These are phyloP conservation scores for Pichia sp. DNA, from an alignment of 1,139 yeast genomes.

Conservation along the genomic window DNA sequence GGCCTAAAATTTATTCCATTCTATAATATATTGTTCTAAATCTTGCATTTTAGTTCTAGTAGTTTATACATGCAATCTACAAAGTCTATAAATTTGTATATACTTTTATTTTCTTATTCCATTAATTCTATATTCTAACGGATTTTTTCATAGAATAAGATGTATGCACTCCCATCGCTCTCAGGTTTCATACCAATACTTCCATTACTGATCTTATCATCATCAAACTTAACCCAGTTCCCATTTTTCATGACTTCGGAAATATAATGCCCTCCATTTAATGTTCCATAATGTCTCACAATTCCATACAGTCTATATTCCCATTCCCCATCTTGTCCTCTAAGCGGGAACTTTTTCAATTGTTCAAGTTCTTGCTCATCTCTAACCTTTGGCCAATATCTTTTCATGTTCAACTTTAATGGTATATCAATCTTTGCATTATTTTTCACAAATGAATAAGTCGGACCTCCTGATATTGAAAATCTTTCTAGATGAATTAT, in stretches of 20 bases:
- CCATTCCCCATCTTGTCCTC: conserved; percentile 68
- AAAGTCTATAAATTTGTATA: neutral
- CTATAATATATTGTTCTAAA: neutral
- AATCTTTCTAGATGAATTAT: conserved; percentile 76
- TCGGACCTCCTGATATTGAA: conserved; percentile 12
- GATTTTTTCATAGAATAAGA: conserved; percentile 57
- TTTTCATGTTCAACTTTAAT: conserved; percentile 55
- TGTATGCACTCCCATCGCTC: conserved; percentile 56
- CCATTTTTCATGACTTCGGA: conserved; percentile 50
- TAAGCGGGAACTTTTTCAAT: conserved; percentile 49
- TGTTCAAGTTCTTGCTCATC: conserved; percentile 39
- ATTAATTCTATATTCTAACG: neutral
- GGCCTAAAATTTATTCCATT: too few species aligned
- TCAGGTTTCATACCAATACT: conserved; percentile 21
- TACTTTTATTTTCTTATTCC: too few species aligned
- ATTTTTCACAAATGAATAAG: conserved; percentile 15
- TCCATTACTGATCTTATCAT: conserved; percentile 53
- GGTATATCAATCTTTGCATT: conserved; percentile 10
- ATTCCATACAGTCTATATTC: conserved; percentile 54
- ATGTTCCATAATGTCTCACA: conserved; percentile 64
- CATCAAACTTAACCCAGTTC: conserved; percentile 71
- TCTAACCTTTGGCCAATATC: conserved; percentile 66
- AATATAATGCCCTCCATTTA: conserved; percentile 73
- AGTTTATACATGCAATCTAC: too few species aligned
- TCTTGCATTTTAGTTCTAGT: too few species aligned